A percentile compares a stretch with the other conserved stretches of the same genome.
Evolutionary conservation across 768 basidiomycete species (phyloP).

Genomic region (Tricholomella constricta): DNA sequence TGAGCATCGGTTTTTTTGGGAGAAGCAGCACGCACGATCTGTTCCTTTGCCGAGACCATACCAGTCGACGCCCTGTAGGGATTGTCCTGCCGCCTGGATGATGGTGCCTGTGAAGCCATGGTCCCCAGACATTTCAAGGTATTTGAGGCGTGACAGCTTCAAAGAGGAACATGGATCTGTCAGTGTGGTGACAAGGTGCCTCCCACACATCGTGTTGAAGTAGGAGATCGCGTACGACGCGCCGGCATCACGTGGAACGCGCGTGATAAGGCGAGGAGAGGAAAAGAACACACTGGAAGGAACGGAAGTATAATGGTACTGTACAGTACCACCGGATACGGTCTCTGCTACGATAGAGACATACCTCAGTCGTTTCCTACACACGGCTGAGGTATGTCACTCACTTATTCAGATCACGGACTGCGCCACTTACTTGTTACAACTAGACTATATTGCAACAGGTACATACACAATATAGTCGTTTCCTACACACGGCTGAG

Average conservation of each 20-base stretch:
- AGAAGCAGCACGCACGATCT: not conserved
- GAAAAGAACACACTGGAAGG: not conserved
- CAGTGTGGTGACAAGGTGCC: constrained; percentile 1
- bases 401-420: no score
- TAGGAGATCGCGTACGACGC: not conserved
- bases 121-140: constrained; percentile 1
- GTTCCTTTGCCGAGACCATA: not conserved
- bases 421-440: no score
- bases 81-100: not conserved
- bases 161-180: constrained; percentile 1
- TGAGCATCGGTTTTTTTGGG: not conserved
- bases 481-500: no score
- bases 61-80: constrained; percentile 3
- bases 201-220: not conserved
- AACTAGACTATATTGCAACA: no score
- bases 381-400: no score
- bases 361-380: no score
- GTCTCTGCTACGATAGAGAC: no score
- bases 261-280: not conserved
- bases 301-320: no score
- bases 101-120: not conserved
- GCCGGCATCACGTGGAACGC: no score
- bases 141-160: not conserved
- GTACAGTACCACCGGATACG: no score
- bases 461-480: no score